phyloP scores from a whole-genome alignment of 768 basidiomycete genomes.

The Boletellus ananiceps region DNA sequence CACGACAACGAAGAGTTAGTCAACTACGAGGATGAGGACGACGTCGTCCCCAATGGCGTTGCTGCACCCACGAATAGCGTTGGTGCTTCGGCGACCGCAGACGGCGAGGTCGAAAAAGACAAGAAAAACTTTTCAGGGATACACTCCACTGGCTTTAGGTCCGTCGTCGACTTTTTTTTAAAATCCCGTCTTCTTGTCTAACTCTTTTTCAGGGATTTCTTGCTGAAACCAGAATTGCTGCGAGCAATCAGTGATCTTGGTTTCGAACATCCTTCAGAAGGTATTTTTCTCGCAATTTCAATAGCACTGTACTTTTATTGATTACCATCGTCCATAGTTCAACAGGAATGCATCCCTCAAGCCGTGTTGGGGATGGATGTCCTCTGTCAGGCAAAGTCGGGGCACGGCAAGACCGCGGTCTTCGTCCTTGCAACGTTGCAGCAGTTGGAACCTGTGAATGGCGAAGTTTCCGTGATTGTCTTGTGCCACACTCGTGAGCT shows the following conservation, averaged over 20 bases:
- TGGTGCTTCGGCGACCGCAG: slow-evolving; percentile 41
- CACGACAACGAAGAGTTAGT: slow-evolving; percentile 90
- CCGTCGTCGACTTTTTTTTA: slow-evolving; percentile 23
- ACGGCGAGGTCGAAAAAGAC: slow-evolving; percentile 64
- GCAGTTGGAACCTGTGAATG: slow-evolving; percentile 96
- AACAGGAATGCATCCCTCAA: slow-evolving; percentile 99
- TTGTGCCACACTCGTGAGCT: slow-evolving; percentile 99
- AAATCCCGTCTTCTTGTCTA: not conserved
- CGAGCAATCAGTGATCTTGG: slow-evolving; percentile 99
- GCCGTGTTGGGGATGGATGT: slow-evolving; percentile 99
- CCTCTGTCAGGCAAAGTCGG: slow-evolving; percentile 98
- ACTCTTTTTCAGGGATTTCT: slow-evolving; percentile 70
- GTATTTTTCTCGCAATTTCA: slow-evolving; percentile 37
- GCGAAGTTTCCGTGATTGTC: slow-evolving; percentile 96
- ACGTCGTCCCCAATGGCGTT: slow-evolving; percentile 60
- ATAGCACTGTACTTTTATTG: not conserved
- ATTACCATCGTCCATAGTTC: slow-evolving; percentile 51
- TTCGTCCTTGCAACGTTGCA: slow-evolving; percentile 98
- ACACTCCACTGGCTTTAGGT: slow-evolving; percentile 99
- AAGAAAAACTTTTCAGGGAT: slow-evolving; percentile 99
- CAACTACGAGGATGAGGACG: slow-evolving; percentile 92
- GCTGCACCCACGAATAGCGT: slow-evolving; percentile 46
- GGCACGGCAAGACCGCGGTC: slow-evolving; percentile 97
- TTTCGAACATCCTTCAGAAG: slow-evolving; percentile 99
- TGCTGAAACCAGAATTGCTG: slow-evolving; percentile 94